Conservation (phyloP, 495 filamentous ascomycete species). For the Aspergillus panamensis region DNA sequence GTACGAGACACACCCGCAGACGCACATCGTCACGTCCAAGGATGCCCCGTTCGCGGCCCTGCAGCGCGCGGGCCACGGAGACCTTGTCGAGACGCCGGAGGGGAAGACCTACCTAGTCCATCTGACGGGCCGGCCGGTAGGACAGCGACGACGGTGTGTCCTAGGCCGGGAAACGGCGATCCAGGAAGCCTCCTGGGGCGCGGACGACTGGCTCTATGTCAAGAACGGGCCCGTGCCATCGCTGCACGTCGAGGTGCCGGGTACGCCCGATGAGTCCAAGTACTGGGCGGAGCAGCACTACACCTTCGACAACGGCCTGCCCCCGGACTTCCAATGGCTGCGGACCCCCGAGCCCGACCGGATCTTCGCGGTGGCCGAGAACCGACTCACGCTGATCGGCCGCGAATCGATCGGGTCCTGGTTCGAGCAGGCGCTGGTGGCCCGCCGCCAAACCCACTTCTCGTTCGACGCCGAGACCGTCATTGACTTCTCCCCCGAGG, state of each 20-base stretch:
- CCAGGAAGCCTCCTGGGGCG: constrained; percentile 8
- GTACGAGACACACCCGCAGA: constrained; percentile 2
- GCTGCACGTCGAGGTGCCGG: constrained; percentile 9
- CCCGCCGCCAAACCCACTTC: constrained; percentile 14
- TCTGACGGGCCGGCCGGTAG: constrained; percentile 7
- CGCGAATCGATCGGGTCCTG: constrained; percentile 18
- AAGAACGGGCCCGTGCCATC: constrained; percentile 10
- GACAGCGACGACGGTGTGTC: constrained; percentile 8
- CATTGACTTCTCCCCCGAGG: neutral
- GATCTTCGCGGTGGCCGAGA: constrained; percentile 5
- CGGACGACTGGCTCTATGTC: constrained; percentile 11
- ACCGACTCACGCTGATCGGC: constrained; percentile 3
- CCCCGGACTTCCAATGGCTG: constrained; percentile 13
- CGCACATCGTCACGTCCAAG: neutral
- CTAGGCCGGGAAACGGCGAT: constrained; percentile 10
- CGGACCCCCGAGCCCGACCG: constrained; percentile 9
- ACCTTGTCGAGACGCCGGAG: constrained; percentile 7
- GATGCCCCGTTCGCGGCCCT: constrained; percentile 8
- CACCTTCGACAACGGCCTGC: constrained; percentile 5
- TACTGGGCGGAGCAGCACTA: constrained; percentile 13
- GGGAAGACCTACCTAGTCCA: constrained; percentile 9
- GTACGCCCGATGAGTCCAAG: neutral
- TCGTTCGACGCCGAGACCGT: constrained; percentile 13
- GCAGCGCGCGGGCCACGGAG: constrained; percentile 11
- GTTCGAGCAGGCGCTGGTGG: constrained; percentile 16